Conservation (phyloP, 495 filamentous ascomycete species). For the Aspergillus panamensis region DNA sequence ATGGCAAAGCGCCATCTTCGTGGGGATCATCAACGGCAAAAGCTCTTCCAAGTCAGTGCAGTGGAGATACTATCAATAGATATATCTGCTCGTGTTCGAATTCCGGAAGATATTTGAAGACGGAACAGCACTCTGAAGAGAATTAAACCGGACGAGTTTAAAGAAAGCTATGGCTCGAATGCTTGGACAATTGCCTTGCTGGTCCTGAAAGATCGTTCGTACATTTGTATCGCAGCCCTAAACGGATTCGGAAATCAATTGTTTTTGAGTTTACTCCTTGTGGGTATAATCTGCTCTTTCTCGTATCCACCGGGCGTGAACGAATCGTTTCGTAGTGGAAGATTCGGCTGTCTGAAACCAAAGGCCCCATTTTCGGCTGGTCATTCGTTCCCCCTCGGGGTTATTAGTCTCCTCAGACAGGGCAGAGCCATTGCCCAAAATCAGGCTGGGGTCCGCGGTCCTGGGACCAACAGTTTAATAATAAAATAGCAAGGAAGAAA, state of each 20-base stretch:
- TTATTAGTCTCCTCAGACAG: background rate
- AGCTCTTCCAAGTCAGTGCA: slow-evolving; percentile 37
- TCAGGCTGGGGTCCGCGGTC: background rate
- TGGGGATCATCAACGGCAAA: slow-evolving; percentile 46
- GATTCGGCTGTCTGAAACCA: background rate
- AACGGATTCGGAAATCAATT: background rate
- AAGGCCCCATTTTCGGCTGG: background rate
- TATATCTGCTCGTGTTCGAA: slow-evolving; percentile 15
- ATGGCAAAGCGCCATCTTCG: slow-evolving; percentile 46
- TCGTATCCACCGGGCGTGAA: background rate
- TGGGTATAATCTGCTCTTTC: background rate
- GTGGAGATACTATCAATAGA: slow-evolving; percentile 3
- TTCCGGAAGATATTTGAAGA: background rate
- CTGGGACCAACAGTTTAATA: background rate
- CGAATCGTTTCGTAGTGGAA: background rate
- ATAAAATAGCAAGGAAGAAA: background rate
- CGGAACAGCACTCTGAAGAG: background rate
- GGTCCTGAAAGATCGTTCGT: background rate
- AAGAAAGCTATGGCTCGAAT: no score
- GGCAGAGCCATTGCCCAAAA: background rate
- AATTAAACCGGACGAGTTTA: no score
- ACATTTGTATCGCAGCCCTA: background rate
- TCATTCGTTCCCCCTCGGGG: background rate
- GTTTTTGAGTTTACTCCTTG: background rate
- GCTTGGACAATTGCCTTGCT: no score